Percentiles rank a stretch among this genome's conserved stretches.
phyloP scores from a whole-genome alignment of 495 filamentous ascomycete genomes.

The Talaromyces thailandensis region DNA sequence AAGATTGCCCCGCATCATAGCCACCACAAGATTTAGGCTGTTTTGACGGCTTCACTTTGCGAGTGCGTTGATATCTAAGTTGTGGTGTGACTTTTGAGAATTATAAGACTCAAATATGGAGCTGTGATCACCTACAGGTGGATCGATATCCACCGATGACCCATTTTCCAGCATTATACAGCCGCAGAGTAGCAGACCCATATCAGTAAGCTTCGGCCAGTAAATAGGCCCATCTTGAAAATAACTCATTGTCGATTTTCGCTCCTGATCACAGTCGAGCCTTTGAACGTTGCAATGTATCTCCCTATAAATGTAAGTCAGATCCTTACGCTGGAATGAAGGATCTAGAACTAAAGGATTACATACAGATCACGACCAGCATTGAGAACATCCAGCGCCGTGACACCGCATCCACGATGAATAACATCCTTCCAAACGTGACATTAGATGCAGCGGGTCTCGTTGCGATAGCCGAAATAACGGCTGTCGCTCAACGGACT shows the following conservation, averaged over 20 bases:
- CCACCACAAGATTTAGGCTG: not conserved
- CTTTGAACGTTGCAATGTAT: not conserved
- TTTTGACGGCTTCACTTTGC: not conserved
- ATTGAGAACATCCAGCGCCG: not conserved
- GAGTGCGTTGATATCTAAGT: not conserved
- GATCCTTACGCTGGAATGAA: not conserved
- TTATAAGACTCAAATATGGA: not conserved
- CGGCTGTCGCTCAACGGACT: slow-evolving; percentile 43
- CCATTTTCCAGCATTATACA: not conserved
- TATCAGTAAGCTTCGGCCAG: too few relatives aligned
- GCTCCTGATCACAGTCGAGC: not conserved
- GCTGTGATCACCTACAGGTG: not conserved
- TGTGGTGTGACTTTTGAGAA: not conserved
- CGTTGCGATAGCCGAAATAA: slow-evolving; percentile 48
- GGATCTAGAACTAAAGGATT: too few relatives aligned
- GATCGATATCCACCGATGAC: not conserved
- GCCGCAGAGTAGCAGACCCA: not conserved
- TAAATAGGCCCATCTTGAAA: not conserved
- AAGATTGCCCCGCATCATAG: not conserved
- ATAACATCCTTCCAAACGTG: not conserved
- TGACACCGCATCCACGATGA: not conserved
- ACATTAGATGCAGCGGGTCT: slow-evolving; percentile 41
- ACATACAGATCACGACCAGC: not conserved
- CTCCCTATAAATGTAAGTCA: not conserved
- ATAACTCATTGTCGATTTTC: not conserved